Percentiles rank a stretch among this genome's conserved stretches.
These are phyloP conservation scores for Exophiala sp. DNA, from an alignment of 2,329 filamentous ascomycete species.

Conservation along the genomic window DNA sequence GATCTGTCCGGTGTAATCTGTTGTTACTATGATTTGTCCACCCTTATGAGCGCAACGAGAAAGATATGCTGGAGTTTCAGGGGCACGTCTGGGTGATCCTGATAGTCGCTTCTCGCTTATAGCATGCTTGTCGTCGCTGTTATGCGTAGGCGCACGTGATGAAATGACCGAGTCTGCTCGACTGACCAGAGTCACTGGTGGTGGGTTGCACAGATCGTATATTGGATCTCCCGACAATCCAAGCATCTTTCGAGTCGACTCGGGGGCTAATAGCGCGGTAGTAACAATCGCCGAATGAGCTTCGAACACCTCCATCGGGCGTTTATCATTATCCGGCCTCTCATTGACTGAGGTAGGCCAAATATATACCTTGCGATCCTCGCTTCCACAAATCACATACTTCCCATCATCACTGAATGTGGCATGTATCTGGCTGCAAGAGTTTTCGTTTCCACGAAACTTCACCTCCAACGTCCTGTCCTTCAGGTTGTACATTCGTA, in stretches of 20 bases:
- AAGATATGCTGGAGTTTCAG: conserved; percentile 73
- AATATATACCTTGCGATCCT: conserved; percentile 84
- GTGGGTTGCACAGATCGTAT: conserved; percentile 95
- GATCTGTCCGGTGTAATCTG: conserved; percentile 81
- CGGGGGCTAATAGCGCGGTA: conserved; percentile 79
- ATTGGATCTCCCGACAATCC: conserved; percentile 82
- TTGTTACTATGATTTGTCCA: conserved; percentile 89
- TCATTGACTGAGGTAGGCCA: conserved; percentile 64
- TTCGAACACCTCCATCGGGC: conserved; percentile 83
- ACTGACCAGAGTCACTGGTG: conserved; percentile 77
- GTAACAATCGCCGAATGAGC: conserved; percentile 87
- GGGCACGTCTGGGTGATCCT: conserved; percentile 44
- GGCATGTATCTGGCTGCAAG: conserved; percentile 84
- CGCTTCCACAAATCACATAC: conserved; percentile 88
- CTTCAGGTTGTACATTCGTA: conserved; percentile 82
- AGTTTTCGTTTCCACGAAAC: conserved; percentile 86
- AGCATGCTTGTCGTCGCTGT: conserved; percentile 33
- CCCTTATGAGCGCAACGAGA: conserved; percentile 70
- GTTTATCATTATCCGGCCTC: conserved; percentile 63
- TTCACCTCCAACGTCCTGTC: conserved; percentile 85
- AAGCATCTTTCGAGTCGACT: conserved; percentile 71
- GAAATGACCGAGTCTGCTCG: conserved; percentile 60
- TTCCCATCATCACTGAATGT: conserved; percentile 81
- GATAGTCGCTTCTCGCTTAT: conserved; percentile 18
- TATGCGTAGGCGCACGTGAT: conserved; percentile 45